phyloP scores from a whole-genome alignment of 2,329 filamentous ascomycete genomes.

The Aspergillus ustus region DNA sequence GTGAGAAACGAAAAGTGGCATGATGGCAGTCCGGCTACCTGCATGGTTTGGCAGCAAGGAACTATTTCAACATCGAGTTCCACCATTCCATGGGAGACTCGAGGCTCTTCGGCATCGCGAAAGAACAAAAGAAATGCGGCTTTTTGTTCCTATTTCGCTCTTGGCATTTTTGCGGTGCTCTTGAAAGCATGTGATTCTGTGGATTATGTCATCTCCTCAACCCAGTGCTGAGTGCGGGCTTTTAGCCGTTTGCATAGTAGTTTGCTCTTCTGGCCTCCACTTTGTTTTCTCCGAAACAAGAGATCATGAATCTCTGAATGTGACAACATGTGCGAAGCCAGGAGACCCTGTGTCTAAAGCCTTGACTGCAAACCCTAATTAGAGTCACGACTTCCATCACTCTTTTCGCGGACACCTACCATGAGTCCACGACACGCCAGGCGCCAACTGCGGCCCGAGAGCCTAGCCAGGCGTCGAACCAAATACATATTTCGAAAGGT shows the following conservation, averaged over 20 bases:
- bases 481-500: not conserved
- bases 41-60: conserved; percentile 7
- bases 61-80: not conserved
- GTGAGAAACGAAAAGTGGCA: conserved; percentile 4
- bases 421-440: too few species aligned
- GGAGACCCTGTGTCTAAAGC: too few species aligned
- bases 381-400: too few species aligned
- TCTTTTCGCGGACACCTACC: too few species aligned
- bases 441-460: too few species aligned
- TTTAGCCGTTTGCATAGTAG: too few species aligned
- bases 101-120: not conserved
- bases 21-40: conserved; percentile 9
- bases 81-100: not conserved
- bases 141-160: not conserved
- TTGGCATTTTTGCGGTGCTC: conserved; percentile 3
- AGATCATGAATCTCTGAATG: too few species aligned
- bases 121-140: not conserved
- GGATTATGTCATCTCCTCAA: conserved; percentile 11
- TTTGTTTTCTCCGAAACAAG: not conserved
- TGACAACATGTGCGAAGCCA: too few species aligned
- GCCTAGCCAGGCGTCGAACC: not conserved
- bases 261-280: not conserved
- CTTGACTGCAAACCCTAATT: too few species aligned
- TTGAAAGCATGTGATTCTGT: conserved; percentile 14
- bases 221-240: not conserved